Evolutionary conservation across 257 asterid species (phyloP), one percentile per base, ranked within the genome.

Genomic region (Linderniella brevidens): DNA sequence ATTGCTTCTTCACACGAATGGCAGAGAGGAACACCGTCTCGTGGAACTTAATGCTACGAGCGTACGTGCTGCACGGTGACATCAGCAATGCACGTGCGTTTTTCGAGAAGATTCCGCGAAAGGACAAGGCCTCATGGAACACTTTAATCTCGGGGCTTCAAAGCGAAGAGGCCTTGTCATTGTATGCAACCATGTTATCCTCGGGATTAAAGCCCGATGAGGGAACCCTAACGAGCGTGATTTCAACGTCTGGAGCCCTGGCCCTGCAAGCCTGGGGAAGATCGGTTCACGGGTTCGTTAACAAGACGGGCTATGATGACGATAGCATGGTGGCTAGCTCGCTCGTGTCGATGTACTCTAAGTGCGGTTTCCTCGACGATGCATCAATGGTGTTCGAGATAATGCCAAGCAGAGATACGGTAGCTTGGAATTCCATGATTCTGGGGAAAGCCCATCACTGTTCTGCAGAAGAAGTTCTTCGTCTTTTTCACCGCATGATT

Each of bases 341-440:
- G 20, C 61, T 74, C 54, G 67, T 74, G 44, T 74, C 80, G 62
- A 74, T 74, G 88, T 78, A 78, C 48, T 78, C 83, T 10, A 67
- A 66, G 57, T 78, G 78, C 62, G 83, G 88, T 45, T 71, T 71
- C 58, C 49, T 78, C 43, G 11, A 55, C 8, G 72, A 71, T n/a
- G 80, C 88, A 45, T 52, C 68, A 20, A 59, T 47, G 11, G 60
- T 69, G 19, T 72, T 74, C 64, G 50, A 58, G 44, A 54, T 48
- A 35, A 53, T 59, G 60, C 45, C 48, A 49, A 64, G n/a, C 37
- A 66, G 37, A 1, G 88, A 80, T 58, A 61, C 69, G 49, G 64
- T 67, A 56, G 65, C 73, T 8, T 84, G 93, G 93, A 85, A 75
- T 46, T 66, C 92, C 54, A 71, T 80, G 66, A 74, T 80, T 55